Evolutionary conservation across 441 rosid species (phyloP), one percentile per base, ranked within the genome.

Genomic region (Daphne laureola): DNA sequence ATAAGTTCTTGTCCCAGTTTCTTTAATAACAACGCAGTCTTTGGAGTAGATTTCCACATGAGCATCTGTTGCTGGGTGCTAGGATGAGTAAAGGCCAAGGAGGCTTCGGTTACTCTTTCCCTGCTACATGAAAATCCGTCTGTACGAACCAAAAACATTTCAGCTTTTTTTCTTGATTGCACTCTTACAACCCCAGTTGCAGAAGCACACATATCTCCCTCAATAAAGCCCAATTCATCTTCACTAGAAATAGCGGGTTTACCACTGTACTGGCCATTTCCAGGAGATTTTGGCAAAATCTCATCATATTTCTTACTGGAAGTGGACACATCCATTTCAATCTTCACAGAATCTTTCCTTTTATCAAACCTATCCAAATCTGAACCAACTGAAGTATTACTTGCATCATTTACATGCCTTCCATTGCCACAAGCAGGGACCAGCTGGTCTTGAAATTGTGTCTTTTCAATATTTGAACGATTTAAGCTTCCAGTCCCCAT

Each of bases 21-120:
- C 72, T 92, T 92, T 74, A 92, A 70, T 69, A 92, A 68, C 51
- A 92, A 71, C 14, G 79, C 96, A 45, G 98, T 92, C 74, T 78
- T 92, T 38, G 98, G 98, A 13, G 81, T 79, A 55, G 97, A 66
- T 73, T 92, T 92, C 98, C 98, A 92, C 83, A 93, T 82, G 64
- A 93, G 97, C 98, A 93, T 93, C 81, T 89, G 97, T 61, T 93
- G 98, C 76, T 89, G 98, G 48, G 98, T 93, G 67, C 96, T 93
- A 26, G 98, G 98, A 73, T 93, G 98, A 58, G 95, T 81, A 72
- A 93, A 93, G 49, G 98, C 97, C 81, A 89, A 70, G 49, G 96
- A 89, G 46, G 96, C 80, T 71, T 89, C 98, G 27, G 98, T 93
- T 36, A 93, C 98, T 66, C 87, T 90, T 74, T 93, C 98, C 69